These are phyloP conservation scores for Boletus rufocinnamomeus DNA, from an alignment of 768 basidiomycete genomes.

Conservation along the genomic window DNA sequence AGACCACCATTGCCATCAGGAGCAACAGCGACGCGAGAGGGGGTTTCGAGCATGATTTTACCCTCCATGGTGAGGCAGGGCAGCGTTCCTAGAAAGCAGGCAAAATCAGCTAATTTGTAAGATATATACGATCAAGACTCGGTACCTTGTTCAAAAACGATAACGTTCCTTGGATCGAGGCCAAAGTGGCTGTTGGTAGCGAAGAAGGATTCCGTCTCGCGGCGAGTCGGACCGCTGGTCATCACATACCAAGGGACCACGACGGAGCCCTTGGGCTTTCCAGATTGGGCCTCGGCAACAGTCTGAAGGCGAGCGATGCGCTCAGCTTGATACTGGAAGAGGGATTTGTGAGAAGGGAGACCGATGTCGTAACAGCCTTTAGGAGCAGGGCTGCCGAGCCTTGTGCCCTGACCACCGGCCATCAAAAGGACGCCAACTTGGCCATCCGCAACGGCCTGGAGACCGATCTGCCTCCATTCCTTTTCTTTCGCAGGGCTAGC, in stretches of 20 bases:
- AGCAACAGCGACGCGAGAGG: conserved; percentile 84
- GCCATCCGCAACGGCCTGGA: conserved; percentile 77
- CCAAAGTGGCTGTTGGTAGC: conserved; percentile 78
- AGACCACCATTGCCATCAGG: conserved; percentile 98
- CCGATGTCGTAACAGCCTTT: conserved; percentile 99
- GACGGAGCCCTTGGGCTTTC: conserved; percentile 60
- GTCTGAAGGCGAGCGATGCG: conserved; percentile 83
- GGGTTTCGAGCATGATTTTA: conserved; percentile 83
- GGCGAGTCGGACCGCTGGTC: conserved; percentile 95
- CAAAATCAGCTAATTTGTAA: neutral
- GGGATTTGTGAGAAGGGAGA: conserved; percentile 86
- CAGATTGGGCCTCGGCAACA: conserved; percentile 60
- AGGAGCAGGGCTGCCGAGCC: conserved; percentile 87
- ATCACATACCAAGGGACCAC: conserved; percentile 97
- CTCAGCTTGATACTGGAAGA: conserved; percentile 98
- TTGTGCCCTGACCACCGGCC: conserved; percentile 97
- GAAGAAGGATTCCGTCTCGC: conserved; percentile 86
- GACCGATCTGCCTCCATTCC: conserved; percentile 78
- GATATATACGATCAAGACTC: conserved; percentile 8
- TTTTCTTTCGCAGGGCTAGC: conserved; percentile 54
- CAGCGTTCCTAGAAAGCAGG: conserved; percentile 70
- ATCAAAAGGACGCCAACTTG: conserved; percentile 95
- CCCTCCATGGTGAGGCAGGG: conserved; percentile 95
- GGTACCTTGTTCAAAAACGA: conserved; percentile 96
- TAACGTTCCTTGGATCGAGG: conserved; percentile 72